Base-by-base conservation (phyloP, 2,329 filamentous ascomycete genomes). In the Paraphaeosphaeria sporulosa region DNA sequence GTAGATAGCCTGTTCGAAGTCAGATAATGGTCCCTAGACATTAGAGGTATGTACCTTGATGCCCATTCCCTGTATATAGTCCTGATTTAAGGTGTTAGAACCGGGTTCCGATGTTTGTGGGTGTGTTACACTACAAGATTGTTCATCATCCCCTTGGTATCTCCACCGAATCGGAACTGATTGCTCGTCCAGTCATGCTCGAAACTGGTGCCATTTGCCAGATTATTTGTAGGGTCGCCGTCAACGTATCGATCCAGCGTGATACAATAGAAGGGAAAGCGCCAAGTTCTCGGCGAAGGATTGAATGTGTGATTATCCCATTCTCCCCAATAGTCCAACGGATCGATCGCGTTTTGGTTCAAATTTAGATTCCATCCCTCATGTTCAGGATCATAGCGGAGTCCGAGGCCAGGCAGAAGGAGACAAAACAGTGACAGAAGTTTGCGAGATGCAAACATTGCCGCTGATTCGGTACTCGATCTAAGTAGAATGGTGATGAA, bases 181-280 rank as follows among this genome's bases (percentile, higher is more conserved):
- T 85, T 89, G 59, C 83, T 85, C 66, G 81, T 82, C 58, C 83
- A 73, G 69, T 89, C 87, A 71, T 87, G 85, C 67, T 89, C 87
- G 73, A 84, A 89, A 3, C 80, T 63, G 0, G 87, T 89, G 10
- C 81, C 83, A 70, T 89, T 89, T 46, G 83, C 82, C 66, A 89
- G 84, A 70, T 90, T 87, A 69, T 90, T 90, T 2, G 79, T 80
- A 8, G 87, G 87, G 66, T 90, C 84, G 21, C 87, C 87, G 66
- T 90, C 89, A 44, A 88, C 86, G 67, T 85, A 90, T 60, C 86
- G 80, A 71, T 90, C 87, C 12, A 89, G 75, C 69, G 89, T 88
- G 48, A 90, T 77, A 9, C 86, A 88, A 71, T 90, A 90, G 69
- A 89, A 86, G 0, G 88, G 88, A 62, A 90, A 84, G 27, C 88